phyloP scores from a whole-genome alignment of 768 basidiomycete species.

The Sarcodon aspratus region DNA sequence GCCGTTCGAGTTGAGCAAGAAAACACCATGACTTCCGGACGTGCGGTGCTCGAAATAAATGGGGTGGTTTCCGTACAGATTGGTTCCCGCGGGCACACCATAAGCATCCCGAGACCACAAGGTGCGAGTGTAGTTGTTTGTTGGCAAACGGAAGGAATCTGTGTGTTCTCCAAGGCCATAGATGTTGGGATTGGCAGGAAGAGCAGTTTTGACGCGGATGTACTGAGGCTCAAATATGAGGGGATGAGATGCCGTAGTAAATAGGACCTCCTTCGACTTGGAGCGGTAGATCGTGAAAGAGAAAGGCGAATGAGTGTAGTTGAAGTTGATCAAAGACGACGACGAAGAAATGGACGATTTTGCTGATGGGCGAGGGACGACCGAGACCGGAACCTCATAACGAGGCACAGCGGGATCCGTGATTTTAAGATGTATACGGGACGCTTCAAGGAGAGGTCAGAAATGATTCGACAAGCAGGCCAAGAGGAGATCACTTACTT shows the following conservation, averaged over 20 bases:
- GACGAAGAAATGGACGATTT: conserved; percentile 16
- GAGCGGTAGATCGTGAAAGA: conserved; percentile 45
- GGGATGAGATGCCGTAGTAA: conserved; percentile 47
- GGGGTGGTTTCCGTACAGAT: conserved; percentile 66
- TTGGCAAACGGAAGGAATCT: conserved; percentile 46
- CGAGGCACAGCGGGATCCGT: conserved; percentile 35
- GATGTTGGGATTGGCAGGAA: conserved; percentile 54
- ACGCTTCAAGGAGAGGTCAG: conserved; percentile 19
- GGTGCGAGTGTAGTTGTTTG: conserved; percentile 29
- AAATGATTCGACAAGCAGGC: not conserved
- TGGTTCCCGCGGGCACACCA: conserved; percentile 44
- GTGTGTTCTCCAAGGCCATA: conserved; percentile 75
- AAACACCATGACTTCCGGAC: conserved; percentile 59
- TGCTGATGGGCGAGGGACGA: conserved; percentile 42
- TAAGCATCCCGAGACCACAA: conserved; percentile 60
- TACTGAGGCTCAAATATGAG: conserved; percentile 73
- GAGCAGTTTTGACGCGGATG: conserved; percentile 53
- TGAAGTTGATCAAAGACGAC: conserved; percentile 41
- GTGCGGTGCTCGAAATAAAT: conserved; percentile 61
- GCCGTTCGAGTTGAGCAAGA: conserved; percentile 59
- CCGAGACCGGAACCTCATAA: conserved; percentile 54
- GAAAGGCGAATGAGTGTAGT: conserved; percentile 48
- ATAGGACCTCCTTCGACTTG: conserved; percentile 40
- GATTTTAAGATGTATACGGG: conserved; percentile 56
- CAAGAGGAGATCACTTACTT: conserved; percentile 19